phyloP scores from a whole-genome alignment of 2,329 filamentous ascomycete genomes.

The Penicillium sp. region DNA sequence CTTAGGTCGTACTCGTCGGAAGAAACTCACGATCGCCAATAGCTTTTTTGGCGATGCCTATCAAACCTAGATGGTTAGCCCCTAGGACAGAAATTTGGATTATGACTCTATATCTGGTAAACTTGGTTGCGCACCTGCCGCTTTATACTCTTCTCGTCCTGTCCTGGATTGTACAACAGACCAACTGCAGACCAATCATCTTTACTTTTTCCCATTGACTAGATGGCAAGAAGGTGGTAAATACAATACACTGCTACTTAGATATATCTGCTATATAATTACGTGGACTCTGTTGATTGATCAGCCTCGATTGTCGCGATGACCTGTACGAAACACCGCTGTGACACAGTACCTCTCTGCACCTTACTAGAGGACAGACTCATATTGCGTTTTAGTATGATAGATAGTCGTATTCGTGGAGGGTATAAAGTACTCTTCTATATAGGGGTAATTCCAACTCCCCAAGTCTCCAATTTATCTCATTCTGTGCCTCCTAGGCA shows the following conservation, averaged over 20 bases:
- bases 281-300: no score
- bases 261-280: constrained; percentile 8
- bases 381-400: no score
- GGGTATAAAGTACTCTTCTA: no score
- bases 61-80: neutral
- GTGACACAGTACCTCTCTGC: no score
- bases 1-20: neutral
- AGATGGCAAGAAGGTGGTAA: constrained; percentile 20
- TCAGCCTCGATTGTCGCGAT: no score
- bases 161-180: constrained; percentile 11
- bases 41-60: neutral
- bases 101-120: constrained; percentile 11
- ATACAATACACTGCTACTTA: constrained; percentile 24
- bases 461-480: no score
- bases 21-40: neutral
- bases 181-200: constrained; percentile 7
- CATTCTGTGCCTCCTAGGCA: no score
- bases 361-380: no score
- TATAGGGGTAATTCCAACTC: no score
- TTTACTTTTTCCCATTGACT: constrained; percentile 17
- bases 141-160: constrained; percentile 14
- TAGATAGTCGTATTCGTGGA: no score
- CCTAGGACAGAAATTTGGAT: neutral
- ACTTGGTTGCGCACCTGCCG: constrained; percentile 5
- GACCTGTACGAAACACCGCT: no score